A percentile compares a stretch with the other conserved stretches of the same genome.
Conservation (phyloP, 768 basidiomycete species). For the Pulveroboletus frians region DNA sequence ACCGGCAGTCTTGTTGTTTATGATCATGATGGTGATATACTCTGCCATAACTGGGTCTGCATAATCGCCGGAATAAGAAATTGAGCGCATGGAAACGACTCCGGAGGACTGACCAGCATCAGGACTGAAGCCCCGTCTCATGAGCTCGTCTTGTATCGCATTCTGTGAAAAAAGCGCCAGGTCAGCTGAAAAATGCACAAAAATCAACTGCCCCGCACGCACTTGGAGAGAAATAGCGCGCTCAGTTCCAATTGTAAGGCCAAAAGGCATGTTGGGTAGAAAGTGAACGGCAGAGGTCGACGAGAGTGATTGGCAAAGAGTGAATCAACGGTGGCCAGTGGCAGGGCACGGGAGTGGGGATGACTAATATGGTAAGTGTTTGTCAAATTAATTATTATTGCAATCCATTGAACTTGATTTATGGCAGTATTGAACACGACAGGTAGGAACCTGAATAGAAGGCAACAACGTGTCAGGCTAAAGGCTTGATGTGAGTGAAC, state of each 20-base stretch:
- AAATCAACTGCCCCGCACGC: slow-evolving; percentile 11
- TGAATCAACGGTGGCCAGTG: slow-evolving; percentile 21
- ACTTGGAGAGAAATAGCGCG: slow-evolving; percentile 70
- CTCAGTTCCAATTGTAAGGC: slow-evolving; percentile 74
- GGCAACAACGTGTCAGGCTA: too few species aligned
- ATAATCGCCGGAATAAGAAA: slow-evolving; percentile 4
- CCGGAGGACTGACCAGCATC: slow-evolving; percentile 56
- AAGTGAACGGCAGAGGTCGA: slow-evolving; percentile 19
- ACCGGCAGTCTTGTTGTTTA: slow-evolving; percentile 84
- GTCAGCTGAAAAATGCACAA: slow-evolving; percentile 13
- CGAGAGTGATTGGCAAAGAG: slow-evolving; percentile 26
- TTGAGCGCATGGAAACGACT: slow-evolving; percentile 2
- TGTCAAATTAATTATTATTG: slow-evolving; percentile 5
- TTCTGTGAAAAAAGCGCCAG: slow-evolving; percentile 38
- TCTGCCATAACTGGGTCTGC: slow-evolving; percentile 89
- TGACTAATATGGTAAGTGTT: slow-evolving; percentile 26
- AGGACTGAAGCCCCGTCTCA: slow-evolving; percentile 63
- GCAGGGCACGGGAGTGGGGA: slow-evolving; percentile 10
- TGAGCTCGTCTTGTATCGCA: slow-evolving; percentile 79
- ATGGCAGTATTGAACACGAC: too few species aligned
- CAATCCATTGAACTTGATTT: neutral
- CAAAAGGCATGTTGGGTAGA: slow-evolving; percentile 53
- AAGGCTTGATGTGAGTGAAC: neutral
- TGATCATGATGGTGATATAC: slow-evolving; percentile 93
- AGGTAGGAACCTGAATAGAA: too few species aligned